Evolutionary conservation across 768 basidiomycete genomes (phyloP), one percentile per base, ranked within the genome.

Genomic region (Pleurotus salmoneostramineus): DNA sequence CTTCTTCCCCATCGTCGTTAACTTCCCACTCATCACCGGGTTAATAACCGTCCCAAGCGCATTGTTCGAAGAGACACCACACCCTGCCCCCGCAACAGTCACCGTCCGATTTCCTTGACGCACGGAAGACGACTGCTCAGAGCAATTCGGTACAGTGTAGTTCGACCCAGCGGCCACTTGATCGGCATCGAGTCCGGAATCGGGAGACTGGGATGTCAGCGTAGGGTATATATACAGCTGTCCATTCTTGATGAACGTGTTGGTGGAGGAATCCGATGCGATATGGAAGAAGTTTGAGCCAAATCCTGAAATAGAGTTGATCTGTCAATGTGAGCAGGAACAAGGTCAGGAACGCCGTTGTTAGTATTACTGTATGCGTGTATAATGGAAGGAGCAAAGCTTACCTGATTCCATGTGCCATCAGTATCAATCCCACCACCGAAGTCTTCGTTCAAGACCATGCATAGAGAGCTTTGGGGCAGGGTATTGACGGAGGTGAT

Each of bases 151-250:
- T 12, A 60, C 60, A 1, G 83, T 83, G 70, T 84, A 85, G 56
- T 80, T 80, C 1, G 80, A 80, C 50, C 52, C 10, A 62, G 63
- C 17, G 63, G 62, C 37, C 56, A 6, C 3, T 4, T 59, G 61
- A 15, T 62, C 62, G 8, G 60, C 64, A 0, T 88, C 91, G 90
- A 92, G 33, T 82, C 85, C 0, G 79, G 72, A 65, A 87, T 88
- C 61, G 5, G 52, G 40, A 11, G 48, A 49, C 5, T 31, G 33
- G 1, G 83, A 77, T 0, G 91, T 91, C 57, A 94, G 78, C 6
- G 92, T 93, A 1, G 93, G 93, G 44, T 86, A 79, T 65, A 95
- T 81, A 72, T 92, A 94, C 37, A 95, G 82, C 57, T 83, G 75
- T 5, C 81, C 82, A 69, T 92, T 78, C 44, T 78, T 70, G 44